phyloP scores from a whole-genome alignment of 805 yeast genomes.

The Metschnikowia peoriensis region DNA sequence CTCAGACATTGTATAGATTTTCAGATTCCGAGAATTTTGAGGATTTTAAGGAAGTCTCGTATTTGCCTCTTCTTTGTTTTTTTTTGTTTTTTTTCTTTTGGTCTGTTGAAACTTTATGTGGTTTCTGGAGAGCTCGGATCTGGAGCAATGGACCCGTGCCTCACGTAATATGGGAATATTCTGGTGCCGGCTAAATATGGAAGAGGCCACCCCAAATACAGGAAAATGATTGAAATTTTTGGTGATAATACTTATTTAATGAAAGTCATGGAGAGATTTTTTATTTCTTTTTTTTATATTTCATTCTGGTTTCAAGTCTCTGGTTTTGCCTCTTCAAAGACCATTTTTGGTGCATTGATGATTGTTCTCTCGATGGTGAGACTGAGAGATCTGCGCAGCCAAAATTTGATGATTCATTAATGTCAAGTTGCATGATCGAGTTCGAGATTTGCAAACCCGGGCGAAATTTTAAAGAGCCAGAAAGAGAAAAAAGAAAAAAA shows the following conservation, averaged over 20 bases:
- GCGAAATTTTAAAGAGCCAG: too few relatives aligned
- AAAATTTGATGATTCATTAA: too few relatives aligned
- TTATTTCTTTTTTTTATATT: too few relatives aligned
- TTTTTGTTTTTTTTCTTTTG: too few relatives aligned
- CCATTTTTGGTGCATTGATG: too few relatives aligned
- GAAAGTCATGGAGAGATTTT: neutral
- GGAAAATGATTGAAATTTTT: too few relatives aligned
- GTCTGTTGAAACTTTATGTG: neutral
- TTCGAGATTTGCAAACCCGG: too few relatives aligned
- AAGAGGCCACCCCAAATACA: neutral
- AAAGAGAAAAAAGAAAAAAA: too few relatives aligned
- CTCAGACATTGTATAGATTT: constrained; percentile 18
- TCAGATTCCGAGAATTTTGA: neutral
- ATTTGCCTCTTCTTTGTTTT: too few relatives aligned
- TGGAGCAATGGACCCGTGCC: neutral
- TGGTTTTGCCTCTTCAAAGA: neutral
- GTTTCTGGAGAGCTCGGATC: neutral
- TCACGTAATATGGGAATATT: neutral
- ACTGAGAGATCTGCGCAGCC: too few relatives aligned
- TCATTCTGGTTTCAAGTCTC: neutral
- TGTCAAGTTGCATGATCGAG: too few relatives aligned
- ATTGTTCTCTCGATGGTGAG: too few relatives aligned
- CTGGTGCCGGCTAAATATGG: neutral
- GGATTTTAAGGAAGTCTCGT: neutral
- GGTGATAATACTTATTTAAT: neutral